Evolutionary conservation across 2,329 filamentous ascomycete species (phyloP).

Genomic region (Arthrobotrys pseudoclavata): DNA sequence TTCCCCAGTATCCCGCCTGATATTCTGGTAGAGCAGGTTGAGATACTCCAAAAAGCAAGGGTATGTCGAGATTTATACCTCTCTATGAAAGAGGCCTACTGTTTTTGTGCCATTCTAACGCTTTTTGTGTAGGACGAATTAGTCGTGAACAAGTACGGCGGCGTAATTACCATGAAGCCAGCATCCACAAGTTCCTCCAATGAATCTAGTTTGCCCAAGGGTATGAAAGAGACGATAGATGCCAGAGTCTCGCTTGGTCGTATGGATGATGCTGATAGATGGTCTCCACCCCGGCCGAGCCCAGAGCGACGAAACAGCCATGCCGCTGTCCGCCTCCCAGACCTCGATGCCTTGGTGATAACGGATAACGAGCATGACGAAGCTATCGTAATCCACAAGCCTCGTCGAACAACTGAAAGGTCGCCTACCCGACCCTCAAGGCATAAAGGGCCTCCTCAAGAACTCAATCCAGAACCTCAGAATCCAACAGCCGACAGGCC

Average conservation of each 20-base stretch:
- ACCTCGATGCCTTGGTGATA: constrained; percentile 39
- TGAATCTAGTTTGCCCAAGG: neutral
- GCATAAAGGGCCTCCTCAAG: neutral
- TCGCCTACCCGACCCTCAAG: neutral
- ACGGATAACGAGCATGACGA: constrained; percentile 37
- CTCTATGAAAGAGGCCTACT: no score
- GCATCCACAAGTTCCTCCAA: neutral
- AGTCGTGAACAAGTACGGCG: constrained; percentile 27
- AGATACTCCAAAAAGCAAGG: constrained; percentile 25
- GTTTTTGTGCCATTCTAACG: neutral
- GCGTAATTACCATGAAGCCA: constrained; percentile 39
- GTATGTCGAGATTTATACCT: constrained; percentile 26
- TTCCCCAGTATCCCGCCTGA: constrained; percentile 35
- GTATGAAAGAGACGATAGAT: neutral
- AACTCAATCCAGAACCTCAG: neutral
- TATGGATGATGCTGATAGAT: neutral
- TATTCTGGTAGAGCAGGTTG: constrained; percentile 6
- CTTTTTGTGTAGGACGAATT: constrained; percentile 13
- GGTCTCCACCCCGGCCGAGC: constrained; percentile 33
- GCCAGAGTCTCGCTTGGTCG: neutral
- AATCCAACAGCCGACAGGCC: neutral
- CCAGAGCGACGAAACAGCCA: neutral
- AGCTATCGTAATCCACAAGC: neutral
- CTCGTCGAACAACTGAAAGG: neutral
- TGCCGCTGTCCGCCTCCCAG: neutral